Evolutionary conservation across 306 rosid genomes (phyloP).

Genomic region (Oemleria cerasiformis): DNA sequence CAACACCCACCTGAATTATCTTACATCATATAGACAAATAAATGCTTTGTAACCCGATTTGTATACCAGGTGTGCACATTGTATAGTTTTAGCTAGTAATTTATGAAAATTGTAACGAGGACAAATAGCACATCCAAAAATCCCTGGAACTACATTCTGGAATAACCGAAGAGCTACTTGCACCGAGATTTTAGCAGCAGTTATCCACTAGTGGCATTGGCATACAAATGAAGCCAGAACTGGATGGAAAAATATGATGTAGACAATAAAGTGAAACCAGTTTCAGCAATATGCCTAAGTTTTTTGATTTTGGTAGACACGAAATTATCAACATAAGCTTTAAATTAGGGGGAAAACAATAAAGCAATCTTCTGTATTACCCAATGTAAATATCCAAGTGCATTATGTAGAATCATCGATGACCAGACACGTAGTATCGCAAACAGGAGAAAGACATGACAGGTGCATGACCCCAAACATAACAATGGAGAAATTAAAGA

Average conservation of each 20-base stretch:
- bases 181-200: not conserved
- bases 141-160: not conserved
- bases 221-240: not conserved
- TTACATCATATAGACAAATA: not conserved
- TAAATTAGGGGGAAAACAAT: not conserved
- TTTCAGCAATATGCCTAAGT: constrained; percentile 7
- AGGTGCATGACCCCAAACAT: not conserved
- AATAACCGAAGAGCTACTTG: not conserved
- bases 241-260: not conserved
- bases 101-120: not conserved
- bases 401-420: not conserved
- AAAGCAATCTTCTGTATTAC: not conserved
- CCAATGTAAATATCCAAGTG: not conserved
- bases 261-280: not conserved
- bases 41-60: not conserved
- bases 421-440: not conserved
- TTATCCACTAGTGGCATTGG: not conserved
- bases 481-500: not conserved
- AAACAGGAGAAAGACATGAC: not conserved
- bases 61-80: not conserved
- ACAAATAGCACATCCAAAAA: constrained; percentile 2
- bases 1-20: not conserved
- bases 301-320: not conserved
- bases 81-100: not conserved
- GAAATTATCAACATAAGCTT: not conserved